Base-by-base conservation (phyloP, 1,284 basidiomycete species). In the Rhodotorula sp. region DNA sequence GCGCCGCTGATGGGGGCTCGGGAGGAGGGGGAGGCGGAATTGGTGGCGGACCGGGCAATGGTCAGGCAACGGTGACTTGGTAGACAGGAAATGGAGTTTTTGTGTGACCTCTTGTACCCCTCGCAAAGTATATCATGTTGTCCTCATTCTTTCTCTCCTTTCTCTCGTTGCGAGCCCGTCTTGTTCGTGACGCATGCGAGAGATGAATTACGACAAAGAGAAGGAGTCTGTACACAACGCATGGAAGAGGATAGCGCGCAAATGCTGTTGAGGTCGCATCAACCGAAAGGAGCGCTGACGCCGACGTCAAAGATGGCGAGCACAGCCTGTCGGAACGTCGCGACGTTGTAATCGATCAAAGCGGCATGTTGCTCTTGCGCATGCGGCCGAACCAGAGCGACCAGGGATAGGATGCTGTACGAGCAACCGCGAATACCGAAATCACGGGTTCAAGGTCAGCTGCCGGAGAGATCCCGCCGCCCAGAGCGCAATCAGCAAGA, bases 331-430 rank as follows among this genome's bases (percentile, higher is more conserved):
- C 85, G 80, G 80, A 97, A 90, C 81, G 91, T 92, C 28, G 93
- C 89, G 8, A 97, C 88, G 78, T 98, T 98, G 82, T 92, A 95
- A 80, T 97, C 94, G 57, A 97, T 86, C 72, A 95, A 84, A 23
- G 92, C 92, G 31, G 91, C 84, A 71, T 90, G 85, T 66, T 86
- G 85, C 67, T 92, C 89, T 79, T 89, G 93, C 23, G 91, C 88
- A 56, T 87, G 84, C 2, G 92, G 91, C 26, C 91, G 89, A 19
- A 97, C 81, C 60, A 95, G 82, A 3, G 90, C 89, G 59, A 97
- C 85, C 54, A 98, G 84, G 0, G 91, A 92, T 7, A 97, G 80
- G 54, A 84, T 80, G 52, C 85, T 85, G 67, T 15, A 8, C 18
- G 21, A 1, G 34, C 16, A n/a, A 0, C 12, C 47, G 59, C 14